Percentiles rank a stretch among this genome's conserved stretches.
phyloP scores from a whole-genome alignment of 176 grass and related monocot species.

The Triticum dicoccoides region DNA sequence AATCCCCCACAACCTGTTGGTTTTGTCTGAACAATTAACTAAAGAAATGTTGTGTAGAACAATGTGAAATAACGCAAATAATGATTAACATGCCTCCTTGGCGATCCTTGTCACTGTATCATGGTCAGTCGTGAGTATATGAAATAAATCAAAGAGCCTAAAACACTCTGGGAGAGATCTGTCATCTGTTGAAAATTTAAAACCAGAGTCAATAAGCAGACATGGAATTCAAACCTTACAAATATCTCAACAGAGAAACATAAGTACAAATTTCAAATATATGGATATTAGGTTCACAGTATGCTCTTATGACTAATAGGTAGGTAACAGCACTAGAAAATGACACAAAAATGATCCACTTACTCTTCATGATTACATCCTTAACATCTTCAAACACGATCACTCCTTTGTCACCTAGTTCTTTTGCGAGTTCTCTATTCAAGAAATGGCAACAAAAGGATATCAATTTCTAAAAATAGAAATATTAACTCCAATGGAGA shows the following conservation, averaged over 20 bases:
- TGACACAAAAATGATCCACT: neutral
- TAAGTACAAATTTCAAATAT: neutral
- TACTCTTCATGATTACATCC: constrained; percentile 88
- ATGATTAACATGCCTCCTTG: constrained; percentile 58
- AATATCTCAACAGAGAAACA: neutral
- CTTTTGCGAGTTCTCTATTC: constrained; percentile 80
- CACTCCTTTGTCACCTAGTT: constrained; percentile 60
- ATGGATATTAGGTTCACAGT: neutral
- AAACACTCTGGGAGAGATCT: constrained; percentile 84
- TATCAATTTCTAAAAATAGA: neutral
- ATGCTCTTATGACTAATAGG: neutral
- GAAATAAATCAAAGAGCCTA: constrained; percentile 89
- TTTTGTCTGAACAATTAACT: constrained; percentile 13
- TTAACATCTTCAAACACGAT: constrained; percentile 80
- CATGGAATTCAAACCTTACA: neutral
- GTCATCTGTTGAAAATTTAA: constrained; percentile 55
- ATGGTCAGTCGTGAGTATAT: constrained; percentile 84
- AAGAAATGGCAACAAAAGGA: constrained; percentile 33
- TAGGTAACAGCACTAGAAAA: neutral
- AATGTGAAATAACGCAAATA: neutral
- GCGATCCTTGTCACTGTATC: constrained; percentile 86
- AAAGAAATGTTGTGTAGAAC: neutral
- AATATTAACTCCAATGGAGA: neutral
- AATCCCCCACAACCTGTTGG: constrained; percentile 81
- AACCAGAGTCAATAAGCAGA: neutral